A percentile compares a stretch with the other conserved stretches of the same genome.
These are phyloP conservation scores for Nakazawaea anatomiae DNA, from an alignment of 805 yeast species.

Conservation along the genomic window DNA sequence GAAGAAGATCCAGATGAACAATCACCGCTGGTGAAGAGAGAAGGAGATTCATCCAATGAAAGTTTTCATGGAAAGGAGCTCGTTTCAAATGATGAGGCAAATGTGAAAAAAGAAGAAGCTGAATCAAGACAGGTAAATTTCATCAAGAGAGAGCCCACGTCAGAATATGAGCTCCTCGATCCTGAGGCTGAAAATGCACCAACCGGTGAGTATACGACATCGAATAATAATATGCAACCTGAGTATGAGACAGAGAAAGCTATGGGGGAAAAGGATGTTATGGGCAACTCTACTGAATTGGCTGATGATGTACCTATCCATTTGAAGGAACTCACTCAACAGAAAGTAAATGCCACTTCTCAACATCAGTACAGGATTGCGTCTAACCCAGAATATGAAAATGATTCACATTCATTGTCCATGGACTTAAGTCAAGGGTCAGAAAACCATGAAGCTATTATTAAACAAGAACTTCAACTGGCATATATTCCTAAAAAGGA, in stretches of 20 bases:
- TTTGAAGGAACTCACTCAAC: background rate
- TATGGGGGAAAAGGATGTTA: conserved; percentile 11
- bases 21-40: too few species aligned
- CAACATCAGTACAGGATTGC: background rate
- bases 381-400: background rate
- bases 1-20: background rate
- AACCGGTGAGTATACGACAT: too few species aligned
- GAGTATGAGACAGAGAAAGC: too few species aligned
- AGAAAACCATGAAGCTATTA: background rate
- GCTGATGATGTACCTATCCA: conserved; percentile 13
- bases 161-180: background rate
- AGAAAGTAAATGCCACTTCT: background rate
- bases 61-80: too few species aligned
- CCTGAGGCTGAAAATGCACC: too few species aligned
- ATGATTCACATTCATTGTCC: background rate
- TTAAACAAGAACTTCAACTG: conserved; percentile 29
- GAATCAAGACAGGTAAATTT: too few species aligned
- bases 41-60: too few species aligned
- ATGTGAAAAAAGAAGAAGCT: background rate
- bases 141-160: background rate
- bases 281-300: conserved; percentile 39
- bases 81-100: too few species aligned
- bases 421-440: background rate
- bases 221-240: too few species aligned
- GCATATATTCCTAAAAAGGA: background rate